phyloP scores from a whole-genome alignment of 2,329 filamentous ascomycete species.

The Sporothrix inflata region DNA sequence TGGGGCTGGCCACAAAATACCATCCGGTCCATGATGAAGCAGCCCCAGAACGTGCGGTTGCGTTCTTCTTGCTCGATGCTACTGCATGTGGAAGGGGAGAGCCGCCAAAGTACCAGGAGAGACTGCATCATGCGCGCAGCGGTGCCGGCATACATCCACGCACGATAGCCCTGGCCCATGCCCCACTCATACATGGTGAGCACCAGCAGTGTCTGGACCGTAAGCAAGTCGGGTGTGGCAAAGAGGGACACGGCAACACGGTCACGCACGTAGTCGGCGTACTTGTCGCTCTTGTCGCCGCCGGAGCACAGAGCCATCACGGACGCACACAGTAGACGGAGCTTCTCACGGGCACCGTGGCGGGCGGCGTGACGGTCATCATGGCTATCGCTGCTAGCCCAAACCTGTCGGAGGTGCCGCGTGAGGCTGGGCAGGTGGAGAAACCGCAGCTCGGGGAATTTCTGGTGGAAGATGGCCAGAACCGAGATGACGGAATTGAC shows the following conservation, averaged over 20 bases:
- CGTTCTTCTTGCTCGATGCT: slow-evolving; percentile 40
- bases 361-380: neutral
- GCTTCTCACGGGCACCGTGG: neutral
- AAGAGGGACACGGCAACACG: neutral
- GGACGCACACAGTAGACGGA: slow-evolving; percentile 12
- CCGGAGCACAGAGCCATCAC: slow-evolving; percentile 4
- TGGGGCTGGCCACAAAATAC: slow-evolving; percentile 47
- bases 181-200: slow-evolving; percentile 45
- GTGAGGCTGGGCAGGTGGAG: slow-evolving; percentile 30
- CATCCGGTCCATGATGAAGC: slow-evolving; percentile 51
- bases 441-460: slow-evolving; percentile 31
- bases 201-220: slow-evolving; percentile 28
- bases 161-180: slow-evolving; percentile 46
- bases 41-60: slow-evolving; percentile 50
- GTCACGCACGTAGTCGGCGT: neutral
- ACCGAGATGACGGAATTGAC: neutral
- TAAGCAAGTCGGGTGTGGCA: slow-evolving; percentile 4
- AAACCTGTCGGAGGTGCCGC: neutral
- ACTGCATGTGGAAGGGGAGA: slow-evolving; percentile 35
- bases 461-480: slow-evolving; percentile 18
- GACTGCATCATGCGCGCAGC: slow-evolving; percentile 47
- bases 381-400: neutral
- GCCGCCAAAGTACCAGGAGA: slow-evolving; percentile 38
- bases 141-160: slow-evolving; percentile 49
- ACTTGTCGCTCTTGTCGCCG: neutral